Evolutionary conservation across 306 rosid genomes (phyloP).

Genomic region (Cicer chorassanicum): DNA sequence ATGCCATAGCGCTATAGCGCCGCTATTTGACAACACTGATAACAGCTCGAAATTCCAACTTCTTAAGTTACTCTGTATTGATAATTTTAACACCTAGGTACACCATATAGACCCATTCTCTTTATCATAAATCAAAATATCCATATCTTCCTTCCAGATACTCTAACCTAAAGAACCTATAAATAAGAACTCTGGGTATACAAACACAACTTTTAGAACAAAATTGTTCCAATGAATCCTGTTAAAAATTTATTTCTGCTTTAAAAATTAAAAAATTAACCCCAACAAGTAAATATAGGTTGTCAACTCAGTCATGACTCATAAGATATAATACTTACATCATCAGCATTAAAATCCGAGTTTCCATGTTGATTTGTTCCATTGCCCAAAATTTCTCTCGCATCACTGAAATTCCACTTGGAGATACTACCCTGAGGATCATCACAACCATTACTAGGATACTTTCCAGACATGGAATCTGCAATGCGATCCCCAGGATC

Average conservation of each 20-base stretch:
- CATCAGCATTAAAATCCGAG: conserved; percentile 65
- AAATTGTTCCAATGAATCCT: background rate
- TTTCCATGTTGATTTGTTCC: conserved; percentile 68
- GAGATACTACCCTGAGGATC: conserved; percentile 78
- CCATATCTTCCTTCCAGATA: conserved; percentile 23
- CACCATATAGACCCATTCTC: conserved; percentile 3
- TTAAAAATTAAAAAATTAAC: background rate
- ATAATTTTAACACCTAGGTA: conserved; percentile 20
- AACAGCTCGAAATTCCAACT: conserved; percentile 13
- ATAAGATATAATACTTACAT: conserved; percentile 62
- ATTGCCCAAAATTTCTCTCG: conserved; percentile 69
- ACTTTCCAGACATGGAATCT: conserved; percentile 70
- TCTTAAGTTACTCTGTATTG: conserved; percentile 3
- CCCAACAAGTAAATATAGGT: background rate
- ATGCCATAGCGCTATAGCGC: no score
- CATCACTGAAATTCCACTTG: conserved; percentile 64
- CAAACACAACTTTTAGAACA: conserved; percentile 20
- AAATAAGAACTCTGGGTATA: conserved; percentile 5
- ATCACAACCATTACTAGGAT: conserved; percentile 72
- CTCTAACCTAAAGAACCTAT: conserved; percentile 29
- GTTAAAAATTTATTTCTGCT: conserved; percentile 13
- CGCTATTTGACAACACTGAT: background rate
- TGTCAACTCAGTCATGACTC: background rate
- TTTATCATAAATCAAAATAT: conserved; percentile 25
- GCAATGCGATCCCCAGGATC: conserved; percentile 71